These are phyloP conservation scores for Rhododendron williamsianum DNA, from an alignment of 148 eudicot genomes.

Conservation along the genomic window DNA sequence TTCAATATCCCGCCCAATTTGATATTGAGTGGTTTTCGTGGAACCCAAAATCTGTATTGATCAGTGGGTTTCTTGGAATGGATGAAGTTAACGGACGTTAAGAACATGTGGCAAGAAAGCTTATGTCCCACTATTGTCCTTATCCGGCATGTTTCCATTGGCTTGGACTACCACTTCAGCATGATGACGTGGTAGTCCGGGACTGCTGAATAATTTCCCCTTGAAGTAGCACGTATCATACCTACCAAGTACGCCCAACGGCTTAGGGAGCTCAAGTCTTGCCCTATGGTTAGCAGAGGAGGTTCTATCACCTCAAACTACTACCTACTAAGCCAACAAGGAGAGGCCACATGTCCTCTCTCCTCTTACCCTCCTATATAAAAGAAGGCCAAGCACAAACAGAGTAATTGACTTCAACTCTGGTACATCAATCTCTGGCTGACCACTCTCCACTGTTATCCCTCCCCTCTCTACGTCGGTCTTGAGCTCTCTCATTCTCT, in stretches of 20 bases:
- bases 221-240: background rate
- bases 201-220: background rate
- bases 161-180: no score
- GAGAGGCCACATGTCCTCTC: background rate
- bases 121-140: no score
- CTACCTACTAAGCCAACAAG: background rate
- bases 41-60: no score
- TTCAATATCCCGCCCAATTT: no score
- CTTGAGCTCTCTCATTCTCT: background rate
- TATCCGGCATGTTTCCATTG: no score
- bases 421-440: background rate
- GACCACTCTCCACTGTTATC: background rate
- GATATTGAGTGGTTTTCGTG: no score
- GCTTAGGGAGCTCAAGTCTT: background rate
- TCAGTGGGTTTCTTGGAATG: background rate
- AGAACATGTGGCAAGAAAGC: background rate
- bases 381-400: background rate
- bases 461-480: background rate
- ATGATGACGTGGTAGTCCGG: no score
- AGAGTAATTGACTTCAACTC: background rate
- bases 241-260: background rate
- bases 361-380: background rate
- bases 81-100: background rate
- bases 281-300: background rate
- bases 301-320: background rate